These are phyloP conservation scores for Thalia dealbata DNA, from an alignment of 176 grass and related monocot species.

Conservation along the genomic window DNA sequence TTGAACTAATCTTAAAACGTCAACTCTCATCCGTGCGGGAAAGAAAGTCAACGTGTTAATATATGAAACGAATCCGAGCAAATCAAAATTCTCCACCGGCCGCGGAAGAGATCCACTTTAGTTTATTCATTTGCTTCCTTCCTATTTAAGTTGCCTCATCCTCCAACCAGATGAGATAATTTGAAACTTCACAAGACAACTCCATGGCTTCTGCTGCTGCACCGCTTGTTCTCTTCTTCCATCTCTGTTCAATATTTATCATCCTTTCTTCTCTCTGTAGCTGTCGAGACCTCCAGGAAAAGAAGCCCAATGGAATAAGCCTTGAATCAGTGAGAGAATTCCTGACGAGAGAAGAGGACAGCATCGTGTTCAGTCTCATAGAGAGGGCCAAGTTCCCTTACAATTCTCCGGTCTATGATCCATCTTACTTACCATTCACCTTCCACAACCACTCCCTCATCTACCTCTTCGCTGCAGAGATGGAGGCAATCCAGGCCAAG, in stretches of 20 bases:
- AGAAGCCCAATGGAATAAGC: constrained; percentile 10
- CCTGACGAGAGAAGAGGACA: constrained; percentile 60
- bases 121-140: too few species aligned
- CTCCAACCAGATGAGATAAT: too few species aligned
- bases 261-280: constrained; percentile 10
- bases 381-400: constrained; percentile 50
- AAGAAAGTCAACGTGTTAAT: too few species aligned
- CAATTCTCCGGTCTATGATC: constrained; percentile 33
- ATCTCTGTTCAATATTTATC: constrained; percentile 1
- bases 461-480: constrained; percentile 43
- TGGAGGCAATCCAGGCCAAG: constrained; percentile 58
- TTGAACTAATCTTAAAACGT: too few species aligned
- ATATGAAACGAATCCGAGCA: too few species aligned
- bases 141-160: too few species aligned
- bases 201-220: constrained; percentile 18
- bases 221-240: not conserved
- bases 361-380: constrained; percentile 68
- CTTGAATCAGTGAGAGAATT: constrained; percentile 52
- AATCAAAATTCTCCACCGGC: too few species aligned
- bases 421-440: not conserved
- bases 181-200: too few species aligned
- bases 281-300: not conserved
- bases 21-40: too few species aligned
- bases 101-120: too few species aligned
- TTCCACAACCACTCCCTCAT: constrained; percentile 22